A percentile compares a stretch with the other conserved stretches of the same genome.
These are phyloP conservation scores for Wickerhamiella bombiphila DNA, from an alignment of 805 yeast species.

Conservation along the genomic window DNA sequence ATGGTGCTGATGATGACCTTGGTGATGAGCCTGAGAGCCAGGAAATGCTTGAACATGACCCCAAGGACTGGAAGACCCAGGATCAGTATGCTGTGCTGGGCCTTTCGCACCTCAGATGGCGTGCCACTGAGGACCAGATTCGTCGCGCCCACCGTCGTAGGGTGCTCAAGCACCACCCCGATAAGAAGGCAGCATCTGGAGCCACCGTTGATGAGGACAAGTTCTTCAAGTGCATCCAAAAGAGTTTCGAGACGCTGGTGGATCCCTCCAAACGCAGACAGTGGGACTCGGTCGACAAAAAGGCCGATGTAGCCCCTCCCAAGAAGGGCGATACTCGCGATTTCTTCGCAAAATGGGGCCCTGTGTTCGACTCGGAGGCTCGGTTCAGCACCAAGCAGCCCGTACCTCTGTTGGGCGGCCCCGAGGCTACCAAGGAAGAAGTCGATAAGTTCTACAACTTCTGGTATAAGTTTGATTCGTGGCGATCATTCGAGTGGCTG, in stretches of 20 bases:
- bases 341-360: constrained; percentile 84
- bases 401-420: constrained; percentile 65
- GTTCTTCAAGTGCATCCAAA: constrained; percentile 94
- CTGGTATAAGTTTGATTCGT: constrained; percentile 90
- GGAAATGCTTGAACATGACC: constrained; percentile 73
- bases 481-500: constrained; percentile 96
- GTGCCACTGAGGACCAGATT: constrained; percentile 82
- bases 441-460: constrained; percentile 81
- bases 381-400: constrained; percentile 89
- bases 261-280: constrained; percentile 81
- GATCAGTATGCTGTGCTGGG: constrained; percentile 96
- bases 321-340: constrained; percentile 48
- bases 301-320: constrained; percentile 77
- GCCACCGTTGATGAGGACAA: constrained; percentile 66
- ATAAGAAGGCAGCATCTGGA: constrained; percentile 86
- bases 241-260: constrained; percentile 80
- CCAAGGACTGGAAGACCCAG: constrained; percentile 95
- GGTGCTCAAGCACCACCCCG: constrained; percentile 95
- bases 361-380: constrained; percentile 78
- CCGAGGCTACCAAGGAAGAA: constrained; percentile 54
- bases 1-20: constrained; percentile 27
- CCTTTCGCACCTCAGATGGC: constrained; percentile 75
- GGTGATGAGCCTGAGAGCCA: constrained; percentile 55
- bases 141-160: constrained; percentile 94
- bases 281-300: constrained; percentile 87